These are phyloP conservation scores for Globisporangium nodosum DNA, from an alignment of 352 stramenopile species.

Conservation along the genomic window DNA sequence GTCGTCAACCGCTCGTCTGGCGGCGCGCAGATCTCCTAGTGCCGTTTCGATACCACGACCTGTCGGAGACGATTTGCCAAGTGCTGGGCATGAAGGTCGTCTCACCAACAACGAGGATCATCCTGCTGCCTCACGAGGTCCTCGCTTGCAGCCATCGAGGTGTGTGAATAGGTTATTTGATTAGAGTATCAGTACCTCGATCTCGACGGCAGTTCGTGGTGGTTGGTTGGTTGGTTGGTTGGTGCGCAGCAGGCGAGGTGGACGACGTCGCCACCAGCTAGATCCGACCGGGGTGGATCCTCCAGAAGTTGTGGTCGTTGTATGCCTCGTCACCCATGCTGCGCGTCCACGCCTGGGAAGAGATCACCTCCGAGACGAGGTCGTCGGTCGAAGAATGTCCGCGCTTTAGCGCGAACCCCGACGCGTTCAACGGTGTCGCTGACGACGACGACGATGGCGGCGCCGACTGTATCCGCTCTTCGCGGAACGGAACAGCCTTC, in stretches of 20 bases:
- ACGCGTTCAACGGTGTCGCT: neutral
- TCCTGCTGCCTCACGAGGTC: no score
- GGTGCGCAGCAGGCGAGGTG: no score
- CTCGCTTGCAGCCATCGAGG: no score
- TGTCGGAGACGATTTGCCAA: no score
- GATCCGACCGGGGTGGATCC: slow-evolving; percentile 48
- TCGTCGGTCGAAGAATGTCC: slow-evolving; percentile 22
- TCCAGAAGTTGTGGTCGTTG: slow-evolving; percentile 87
- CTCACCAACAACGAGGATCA: no score
- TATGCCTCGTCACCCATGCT: slow-evolving; percentile 74
- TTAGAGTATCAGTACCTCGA: no score
- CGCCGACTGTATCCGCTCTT: slow-evolving; percentile 5
- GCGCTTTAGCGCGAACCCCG: neutral
- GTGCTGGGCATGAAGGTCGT: no score
- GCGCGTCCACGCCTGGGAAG: slow-evolving; percentile 37
- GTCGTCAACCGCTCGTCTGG: neutral
- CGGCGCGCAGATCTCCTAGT: no score
- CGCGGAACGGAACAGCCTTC: neutral
- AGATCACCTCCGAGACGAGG: slow-evolving; percentile 47
- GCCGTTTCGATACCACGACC: no score
- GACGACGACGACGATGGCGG: slow-evolving; percentile 11
- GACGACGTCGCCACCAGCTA: slow-evolving; percentile 1
- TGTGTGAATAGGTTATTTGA: no score
- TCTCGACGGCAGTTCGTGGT: no score
- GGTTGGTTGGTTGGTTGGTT: no score